A percentile compares a stretch with the other conserved stretches of the same genome.
phyloP scores from a whole-genome alignment of 108 stramenopile species.

The Cyclostephanos tholiformis region DNA sequence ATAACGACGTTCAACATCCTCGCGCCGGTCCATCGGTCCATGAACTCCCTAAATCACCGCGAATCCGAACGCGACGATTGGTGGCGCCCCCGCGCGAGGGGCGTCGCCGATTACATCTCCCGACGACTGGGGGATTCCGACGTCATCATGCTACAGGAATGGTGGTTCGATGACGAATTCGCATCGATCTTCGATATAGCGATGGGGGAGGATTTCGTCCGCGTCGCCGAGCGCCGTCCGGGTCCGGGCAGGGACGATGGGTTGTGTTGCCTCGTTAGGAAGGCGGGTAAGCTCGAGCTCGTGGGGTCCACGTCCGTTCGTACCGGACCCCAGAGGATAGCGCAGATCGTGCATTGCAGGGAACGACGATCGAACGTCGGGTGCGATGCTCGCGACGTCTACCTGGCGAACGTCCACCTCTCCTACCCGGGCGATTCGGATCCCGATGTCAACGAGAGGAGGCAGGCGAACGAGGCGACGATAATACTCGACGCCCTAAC shows the following conservation, averaged over 20 bases:
- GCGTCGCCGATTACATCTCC: constrained; percentile 38
- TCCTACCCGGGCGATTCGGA: constrained; percentile 40
- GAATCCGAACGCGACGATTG: constrained; percentile 51
- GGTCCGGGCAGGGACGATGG: constrained; percentile 43
- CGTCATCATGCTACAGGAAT: constrained; percentile 47
- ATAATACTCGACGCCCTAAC: constrained; percentile 39
- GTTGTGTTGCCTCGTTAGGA: constrained; percentile 40
- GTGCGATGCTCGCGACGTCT: constrained; percentile 12
- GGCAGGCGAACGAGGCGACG: constrained; percentile 38
- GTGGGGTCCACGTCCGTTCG: constrained; percentile 23
- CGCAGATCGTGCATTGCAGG: constrained; percentile 43
- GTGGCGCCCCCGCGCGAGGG: constrained; percentile 48
- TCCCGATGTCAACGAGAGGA: constrained; percentile 22
- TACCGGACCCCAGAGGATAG: constrained; percentile 49
- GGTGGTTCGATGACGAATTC: constrained; percentile 47
- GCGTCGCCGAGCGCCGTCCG: constrained; percentile 44
- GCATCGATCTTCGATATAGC: constrained; percentile 35
- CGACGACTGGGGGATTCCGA: constrained; percentile 37
- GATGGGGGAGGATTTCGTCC: constrained; percentile 31
- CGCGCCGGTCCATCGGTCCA: constrained; percentile 50
- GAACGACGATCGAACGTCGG: constrained; percentile 15
- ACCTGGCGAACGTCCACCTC: constrained; percentile 45
- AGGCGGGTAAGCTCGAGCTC: constrained; percentile 32
- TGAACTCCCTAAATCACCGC: constrained; percentile 18
- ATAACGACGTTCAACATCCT: constrained; percentile 56